A percentile compares a stretch with the other conserved stretches of the same genome.
Conservation (phyloP, 2,329 filamentous ascomycete species). For the Apiospora koreana region DNA sequence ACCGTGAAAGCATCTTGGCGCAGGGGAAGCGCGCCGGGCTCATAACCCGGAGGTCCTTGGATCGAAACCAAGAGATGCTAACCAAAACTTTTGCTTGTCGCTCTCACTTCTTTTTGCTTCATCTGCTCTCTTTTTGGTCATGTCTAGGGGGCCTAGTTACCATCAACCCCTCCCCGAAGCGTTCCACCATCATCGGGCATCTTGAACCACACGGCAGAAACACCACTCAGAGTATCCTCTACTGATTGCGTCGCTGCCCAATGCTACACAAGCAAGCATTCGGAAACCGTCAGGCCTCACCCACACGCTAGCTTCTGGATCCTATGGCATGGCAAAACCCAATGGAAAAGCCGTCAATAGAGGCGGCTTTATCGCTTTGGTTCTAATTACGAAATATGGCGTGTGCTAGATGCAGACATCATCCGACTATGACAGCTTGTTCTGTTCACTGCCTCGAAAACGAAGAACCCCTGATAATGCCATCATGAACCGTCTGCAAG, state of each 20-base stretch:
- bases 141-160: not conserved
- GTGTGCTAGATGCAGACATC: not conserved
- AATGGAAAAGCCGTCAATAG: not conserved
- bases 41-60: conserved; percentile 33
- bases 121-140: not conserved
- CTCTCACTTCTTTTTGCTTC: not conserved
- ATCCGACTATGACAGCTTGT: not conserved
- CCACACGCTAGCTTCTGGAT: not conserved
- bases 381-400: not conserved
- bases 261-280: not conserved
- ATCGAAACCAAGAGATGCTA: conserved; percentile 31
- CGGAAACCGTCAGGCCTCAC: not conserved
- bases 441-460: not conserved
- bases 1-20: conserved; percentile 21
- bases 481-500: not conserved
- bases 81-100: not conserved
- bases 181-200: not conserved
- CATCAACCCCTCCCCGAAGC: not conserved
- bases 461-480: not conserved
- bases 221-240: not conserved
- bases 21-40: conserved; percentile 34
- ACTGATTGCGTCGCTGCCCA: not conserved
- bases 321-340: not conserved
- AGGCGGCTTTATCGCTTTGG: not conserved
- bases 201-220: not conserved